Evolutionary conservation across 495 filamentous ascomycete species (phyloP).

Genomic region (Aspergillus nidulans): DNA sequence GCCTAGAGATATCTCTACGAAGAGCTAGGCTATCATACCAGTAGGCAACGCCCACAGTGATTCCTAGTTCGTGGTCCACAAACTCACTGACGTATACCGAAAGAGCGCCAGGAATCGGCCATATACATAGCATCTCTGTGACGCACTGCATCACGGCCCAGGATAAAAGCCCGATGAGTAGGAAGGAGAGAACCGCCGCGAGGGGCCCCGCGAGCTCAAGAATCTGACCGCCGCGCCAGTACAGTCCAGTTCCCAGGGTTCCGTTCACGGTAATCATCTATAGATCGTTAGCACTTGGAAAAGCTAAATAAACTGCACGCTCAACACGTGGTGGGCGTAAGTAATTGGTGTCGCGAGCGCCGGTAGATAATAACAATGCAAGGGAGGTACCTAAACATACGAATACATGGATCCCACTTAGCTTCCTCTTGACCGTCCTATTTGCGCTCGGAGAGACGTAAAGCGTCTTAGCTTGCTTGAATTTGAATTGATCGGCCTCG

Average conservation of each 20-base stretch:
- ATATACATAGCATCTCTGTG: conserved; percentile 4
- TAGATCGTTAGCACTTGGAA: background rate
- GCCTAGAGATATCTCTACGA: background rate
- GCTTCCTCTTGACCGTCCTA: background rate
- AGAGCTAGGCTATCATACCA: background rate
- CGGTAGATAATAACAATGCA: background rate
- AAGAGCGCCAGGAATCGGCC: background rate
- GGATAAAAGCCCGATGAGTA: background rate
- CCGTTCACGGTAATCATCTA: conserved; percentile 6
- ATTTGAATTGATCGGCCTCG: background rate
- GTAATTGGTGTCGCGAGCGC: background rate
- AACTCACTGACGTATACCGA: conserved; percentile 4
- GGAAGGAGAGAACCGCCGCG: background rate
- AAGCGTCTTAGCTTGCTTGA: background rate
- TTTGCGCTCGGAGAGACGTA: background rate
- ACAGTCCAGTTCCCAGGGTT: background rate
- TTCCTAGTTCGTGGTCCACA: background rate
- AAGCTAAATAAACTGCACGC: background rate
- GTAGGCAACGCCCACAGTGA: conserved; percentile 1
- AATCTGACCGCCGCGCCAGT: conserved; percentile 4
- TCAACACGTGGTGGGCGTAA: background rate
- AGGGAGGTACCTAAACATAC: background rate
- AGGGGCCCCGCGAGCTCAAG: background rate
- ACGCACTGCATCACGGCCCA: conserved; percentile 3
- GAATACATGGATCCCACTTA: background rate